Evolutionary conservation across 192 early-diverging fungal species (phyloP).

Genomic region (Coemansia reversa): DNA sequence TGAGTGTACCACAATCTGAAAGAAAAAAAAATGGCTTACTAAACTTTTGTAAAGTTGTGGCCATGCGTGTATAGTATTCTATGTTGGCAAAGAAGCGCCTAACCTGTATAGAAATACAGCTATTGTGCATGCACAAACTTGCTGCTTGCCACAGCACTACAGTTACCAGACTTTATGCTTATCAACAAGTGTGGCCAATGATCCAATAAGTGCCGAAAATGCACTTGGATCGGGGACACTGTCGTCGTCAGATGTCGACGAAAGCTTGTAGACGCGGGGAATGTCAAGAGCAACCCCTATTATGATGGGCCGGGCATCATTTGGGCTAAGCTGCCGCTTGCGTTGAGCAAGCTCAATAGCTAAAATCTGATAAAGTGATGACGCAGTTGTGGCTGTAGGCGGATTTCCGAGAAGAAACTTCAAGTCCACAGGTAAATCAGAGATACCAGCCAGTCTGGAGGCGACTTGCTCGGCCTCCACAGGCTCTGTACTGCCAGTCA

Average conservation of each 20-base stretch:
- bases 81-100: too few relatives aligned
- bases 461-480: constrained; percentile 1
- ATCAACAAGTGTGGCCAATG: constrained; percentile 16
- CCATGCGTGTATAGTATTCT: too few relatives aligned
- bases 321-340: constrained; percentile 18
- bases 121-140: too few relatives aligned
- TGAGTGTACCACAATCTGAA: too few relatives aligned
- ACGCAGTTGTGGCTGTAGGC: constrained; percentile 8
- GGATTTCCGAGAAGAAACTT: constrained; percentile 37
- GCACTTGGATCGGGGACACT: constrained; percentile 5
- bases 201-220: constrained; percentile 12
- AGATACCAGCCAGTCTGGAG: constrained; percentile 2
- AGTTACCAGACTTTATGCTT: constrained; percentile 27
- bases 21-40: too few relatives aligned
- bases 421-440: constrained; percentile 34
- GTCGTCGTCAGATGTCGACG: constrained; percentile 6
- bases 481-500: constrained; percentile 1
- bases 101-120: too few relatives aligned
- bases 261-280: constrained; percentile 22
- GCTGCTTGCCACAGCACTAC: too few relatives aligned
- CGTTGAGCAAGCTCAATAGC: constrained; percentile 34
- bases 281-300: constrained; percentile 34
- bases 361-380: constrained; percentile 42
- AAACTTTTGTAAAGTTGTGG: too few relatives aligned
- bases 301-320: constrained; percentile 29